A percentile compares a stretch with the other conserved stretches of the same genome.
Evolutionary conservation across 1,284 basidiomycete species (phyloP).

Genomic region (Hemileia vastatrix): DNA sequence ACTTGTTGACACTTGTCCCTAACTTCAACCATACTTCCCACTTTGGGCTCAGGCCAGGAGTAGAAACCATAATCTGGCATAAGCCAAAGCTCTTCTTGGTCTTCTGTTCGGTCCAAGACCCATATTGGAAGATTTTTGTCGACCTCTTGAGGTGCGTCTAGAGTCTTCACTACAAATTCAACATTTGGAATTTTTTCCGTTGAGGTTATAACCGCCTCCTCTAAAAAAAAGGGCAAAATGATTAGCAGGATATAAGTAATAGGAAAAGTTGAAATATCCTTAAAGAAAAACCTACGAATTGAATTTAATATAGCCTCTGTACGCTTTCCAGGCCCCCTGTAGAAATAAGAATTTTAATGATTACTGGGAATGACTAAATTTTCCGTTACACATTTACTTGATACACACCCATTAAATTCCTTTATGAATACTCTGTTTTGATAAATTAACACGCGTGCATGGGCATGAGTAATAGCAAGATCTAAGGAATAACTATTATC

Average conservation of each 20-base stretch:
- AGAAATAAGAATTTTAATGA: background rate
- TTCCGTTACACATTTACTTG: background rate
- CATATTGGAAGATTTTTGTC: constrained; percentile 24
- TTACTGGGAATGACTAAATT: background rate
- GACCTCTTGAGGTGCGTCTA: constrained; percentile 24
- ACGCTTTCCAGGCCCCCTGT: constrained; percentile 5
- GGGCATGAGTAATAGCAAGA: constrained; percentile 24
- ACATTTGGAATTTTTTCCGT: constrained; percentile 38
- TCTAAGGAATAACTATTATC: background rate
- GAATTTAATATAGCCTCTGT: constrained; percentile 18
- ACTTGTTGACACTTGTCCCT: constrained; percentile 13
- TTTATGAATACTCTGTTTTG: constrained; percentile 30
- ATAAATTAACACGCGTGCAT: constrained; percentile 37
- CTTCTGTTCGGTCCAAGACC: constrained; percentile 33
- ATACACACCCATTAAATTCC: constrained; percentile 5
- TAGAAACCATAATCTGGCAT: constrained; percentile 42
- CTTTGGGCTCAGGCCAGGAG: constrained; percentile 34
- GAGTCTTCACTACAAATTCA: constrained; percentile 38
- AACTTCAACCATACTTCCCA: constrained; percentile 20
- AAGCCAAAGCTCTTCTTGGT: constrained; percentile 38
- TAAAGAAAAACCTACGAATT: constrained; percentile 7
- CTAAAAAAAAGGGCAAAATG: constrained; percentile 32
- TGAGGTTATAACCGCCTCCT: constrained; percentile 30
- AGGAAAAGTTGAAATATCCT: constrained; percentile 28
- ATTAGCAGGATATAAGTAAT: constrained; percentile 33